Percentiles rank a stretch among this genome's conserved stretches.
Conservation (phyloP, 169 alveolate genomes). For the Plasmodium chabaudi region DNA sequence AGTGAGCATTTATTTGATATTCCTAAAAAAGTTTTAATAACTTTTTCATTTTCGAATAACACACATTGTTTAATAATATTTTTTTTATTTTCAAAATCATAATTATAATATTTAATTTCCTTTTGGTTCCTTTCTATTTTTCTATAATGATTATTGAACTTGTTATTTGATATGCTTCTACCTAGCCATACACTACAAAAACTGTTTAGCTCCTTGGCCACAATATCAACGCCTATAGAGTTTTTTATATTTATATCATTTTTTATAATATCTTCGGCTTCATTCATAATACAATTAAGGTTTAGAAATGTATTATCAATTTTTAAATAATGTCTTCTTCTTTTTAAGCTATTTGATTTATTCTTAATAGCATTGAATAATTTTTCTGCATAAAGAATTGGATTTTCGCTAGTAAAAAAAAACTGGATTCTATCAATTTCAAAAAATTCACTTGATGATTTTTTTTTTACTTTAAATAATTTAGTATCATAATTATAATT, state of each 20-base stretch:
- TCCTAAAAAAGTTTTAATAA: slow-evolving; percentile 51
- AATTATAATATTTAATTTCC: slow-evolving; percentile 64
- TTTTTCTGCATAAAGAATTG: slow-evolving; percentile 47
- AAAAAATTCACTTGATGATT: slow-evolving; percentile 46
- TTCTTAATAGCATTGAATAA: slow-evolving; percentile 67
- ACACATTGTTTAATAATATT: slow-evolving; percentile 75
- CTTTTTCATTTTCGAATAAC: slow-evolving; percentile 54
- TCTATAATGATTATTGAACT: background rate
- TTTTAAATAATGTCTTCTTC: slow-evolving; percentile 32
- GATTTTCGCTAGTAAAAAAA: slow-evolving; percentile 75
- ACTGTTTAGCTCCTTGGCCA: slow-evolving; percentile 27
- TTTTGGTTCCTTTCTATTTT: slow-evolving; percentile 18
- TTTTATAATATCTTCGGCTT: slow-evolving; percentile 50
- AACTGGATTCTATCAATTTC: slow-evolving; percentile 70
- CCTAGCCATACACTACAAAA: slow-evolving; percentile 69
- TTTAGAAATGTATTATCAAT: slow-evolving; percentile 40
- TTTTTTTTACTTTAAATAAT: slow-evolving; percentile 66
- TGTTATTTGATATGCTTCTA: slow-evolving; percentile 26
- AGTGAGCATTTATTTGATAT: slow-evolving; percentile 47
- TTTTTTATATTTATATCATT: slow-evolving; percentile 23
- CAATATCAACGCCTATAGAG: slow-evolving; percentile 16
- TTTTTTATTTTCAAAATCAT: slow-evolving; percentile 73
- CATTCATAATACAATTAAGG: slow-evolving; percentile 42
- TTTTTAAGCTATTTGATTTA: slow-evolving; percentile 59
- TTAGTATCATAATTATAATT: slow-evolving; percentile 57